Conservation (phyloP, 805 yeast genomes). For the Candida wancherniae region DNA sequence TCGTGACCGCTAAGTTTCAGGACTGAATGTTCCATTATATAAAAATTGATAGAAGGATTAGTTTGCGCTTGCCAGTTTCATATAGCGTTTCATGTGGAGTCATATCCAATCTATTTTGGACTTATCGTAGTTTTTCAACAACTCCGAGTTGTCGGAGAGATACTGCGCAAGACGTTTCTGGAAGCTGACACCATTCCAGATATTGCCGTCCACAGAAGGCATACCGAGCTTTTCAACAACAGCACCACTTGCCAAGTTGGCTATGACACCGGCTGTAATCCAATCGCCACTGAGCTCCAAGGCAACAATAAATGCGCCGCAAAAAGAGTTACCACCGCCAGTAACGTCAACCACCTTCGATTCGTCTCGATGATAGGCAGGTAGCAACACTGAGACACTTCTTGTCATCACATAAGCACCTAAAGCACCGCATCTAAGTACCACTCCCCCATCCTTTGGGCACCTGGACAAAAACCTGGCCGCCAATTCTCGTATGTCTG, state of each 20-base stretch:
- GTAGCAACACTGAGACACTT: constrained; percentile 43
- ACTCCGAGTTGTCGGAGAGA: constrained; percentile 13
- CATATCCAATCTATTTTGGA: constrained; percentile 5
- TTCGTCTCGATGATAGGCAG: constrained; percentile 63
- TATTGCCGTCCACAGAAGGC: constrained; percentile 42
- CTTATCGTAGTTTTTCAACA: constrained; percentile 5
- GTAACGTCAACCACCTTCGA: constrained; percentile 37
- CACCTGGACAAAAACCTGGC: constrained; percentile 25
- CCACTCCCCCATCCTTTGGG: constrained; percentile 43
- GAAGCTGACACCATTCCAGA: constrained; percentile 59
- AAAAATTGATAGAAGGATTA: too few relatives aligned
- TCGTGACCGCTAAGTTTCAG: too few relatives aligned
- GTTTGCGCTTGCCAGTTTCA: too few relatives aligned
- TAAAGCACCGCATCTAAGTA: constrained; percentile 69
- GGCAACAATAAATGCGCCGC: constrained; percentile 49
- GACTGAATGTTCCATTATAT: too few relatives aligned
- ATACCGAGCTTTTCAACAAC: constrained; percentile 79
- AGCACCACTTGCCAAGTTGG: constrained; percentile 73
- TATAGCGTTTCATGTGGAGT: not conserved
- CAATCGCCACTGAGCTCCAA: constrained; percentile 48
- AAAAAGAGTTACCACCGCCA: constrained; percentile 43
- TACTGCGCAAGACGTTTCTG: constrained; percentile 43
- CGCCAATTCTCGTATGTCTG: constrained; percentile 30
- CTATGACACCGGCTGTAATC: constrained; percentile 56
- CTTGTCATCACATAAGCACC: constrained; percentile 55